phyloP scores from a whole-genome alignment of 2,329 filamentous ascomycete genomes.

The Atkinsonella texensis region DNA sequence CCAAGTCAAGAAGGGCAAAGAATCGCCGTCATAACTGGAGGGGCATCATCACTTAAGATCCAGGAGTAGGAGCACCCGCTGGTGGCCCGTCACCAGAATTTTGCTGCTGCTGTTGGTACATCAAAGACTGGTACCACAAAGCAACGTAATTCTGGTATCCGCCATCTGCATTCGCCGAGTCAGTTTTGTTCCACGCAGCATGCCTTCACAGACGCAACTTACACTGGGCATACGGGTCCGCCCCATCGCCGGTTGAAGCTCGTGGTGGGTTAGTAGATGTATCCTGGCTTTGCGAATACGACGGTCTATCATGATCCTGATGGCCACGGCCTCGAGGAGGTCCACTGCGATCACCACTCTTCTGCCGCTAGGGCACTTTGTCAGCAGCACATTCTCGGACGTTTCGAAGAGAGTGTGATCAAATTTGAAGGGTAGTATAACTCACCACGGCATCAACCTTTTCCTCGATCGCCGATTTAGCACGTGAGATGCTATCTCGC shows the following conservation, averaged over 20 bases:
- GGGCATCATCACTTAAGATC: slow-evolving; percentile 22
- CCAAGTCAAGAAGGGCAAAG: slow-evolving; percentile 16
- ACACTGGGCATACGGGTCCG: slow-evolving; percentile 68
- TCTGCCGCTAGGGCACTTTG: slow-evolving; percentile 32
- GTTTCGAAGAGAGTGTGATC: background rate
- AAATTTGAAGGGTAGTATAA: slow-evolving; percentile 11
- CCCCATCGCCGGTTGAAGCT: slow-evolving; percentile 36
- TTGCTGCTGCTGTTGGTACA: slow-evolving; percentile 30
- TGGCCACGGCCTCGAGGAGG: slow-evolving; percentile 29
- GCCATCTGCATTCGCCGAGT: slow-evolving; percentile 41
- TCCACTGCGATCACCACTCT: slow-evolving; percentile 34
- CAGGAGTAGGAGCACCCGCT: slow-evolving; percentile 23
- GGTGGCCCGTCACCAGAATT: slow-evolving; percentile 25
- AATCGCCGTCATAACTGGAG: slow-evolving; percentile 3
- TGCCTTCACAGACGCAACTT: slow-evolving; percentile 18
- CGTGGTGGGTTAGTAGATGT: slow-evolving; percentile 29
- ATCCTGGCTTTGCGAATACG: slow-evolving; percentile 36
- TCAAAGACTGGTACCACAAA: slow-evolving; percentile 65
- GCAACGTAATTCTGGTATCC: slow-evolving; percentile 72
- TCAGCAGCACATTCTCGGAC: slow-evolving; percentile 1
- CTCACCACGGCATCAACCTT: slow-evolving; percentile 83
- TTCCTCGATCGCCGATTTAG: slow-evolving; percentile 77
- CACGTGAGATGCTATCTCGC: slow-evolving; percentile 63
- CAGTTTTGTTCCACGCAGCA: slow-evolving; percentile 4
- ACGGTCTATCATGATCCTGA: slow-evolving; percentile 43